Percentiles rank a stretch among this genome's conserved stretches.
Conservation (phyloP, 306 rosid genomes). For the Sphenostylis stenocarpa region DNA sequence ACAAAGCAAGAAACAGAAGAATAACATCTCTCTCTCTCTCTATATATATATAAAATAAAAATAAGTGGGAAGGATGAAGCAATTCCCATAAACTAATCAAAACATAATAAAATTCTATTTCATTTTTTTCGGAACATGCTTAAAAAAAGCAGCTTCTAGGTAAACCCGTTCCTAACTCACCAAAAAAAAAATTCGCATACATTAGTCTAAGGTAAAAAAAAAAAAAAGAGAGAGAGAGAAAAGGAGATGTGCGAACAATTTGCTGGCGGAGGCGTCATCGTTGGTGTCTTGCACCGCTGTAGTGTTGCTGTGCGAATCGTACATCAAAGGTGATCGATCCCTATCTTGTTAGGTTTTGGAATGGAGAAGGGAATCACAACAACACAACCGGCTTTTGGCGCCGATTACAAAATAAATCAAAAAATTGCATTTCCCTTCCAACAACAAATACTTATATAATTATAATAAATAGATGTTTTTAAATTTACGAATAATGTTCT, state of each 20-base stretch:
- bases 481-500: too few species aligned
- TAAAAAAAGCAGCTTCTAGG: background rate
- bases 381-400: background rate
- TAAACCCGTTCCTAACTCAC: background rate
- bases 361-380: background rate
- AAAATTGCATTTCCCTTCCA: background rate
- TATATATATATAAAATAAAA: too few species aligned
- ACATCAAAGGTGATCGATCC: slow-evolving; percentile 7
- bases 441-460: too few species aligned
- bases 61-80: background rate
- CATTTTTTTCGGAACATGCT: background rate
- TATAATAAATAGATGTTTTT: too few species aligned
- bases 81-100: background rate
- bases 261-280: slow-evolving; percentile 44
- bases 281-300: slow-evolving; percentile 43
- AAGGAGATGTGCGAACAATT: slow-evolving; percentile 17
- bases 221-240: background rate
- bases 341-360: slow-evolving; percentile 25
- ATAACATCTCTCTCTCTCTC: too few species aligned
- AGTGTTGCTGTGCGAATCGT: slow-evolving; percentile 40
- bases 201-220: background rate
- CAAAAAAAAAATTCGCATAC: background rate
- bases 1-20: too few species aligned
- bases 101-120: background rate
- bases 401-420: background rate